These are phyloP conservation scores for Stachybotrys chartarum DNA, from an alignment of 2,329 filamentous ascomycete genomes.

Conservation along the genomic window DNA sequence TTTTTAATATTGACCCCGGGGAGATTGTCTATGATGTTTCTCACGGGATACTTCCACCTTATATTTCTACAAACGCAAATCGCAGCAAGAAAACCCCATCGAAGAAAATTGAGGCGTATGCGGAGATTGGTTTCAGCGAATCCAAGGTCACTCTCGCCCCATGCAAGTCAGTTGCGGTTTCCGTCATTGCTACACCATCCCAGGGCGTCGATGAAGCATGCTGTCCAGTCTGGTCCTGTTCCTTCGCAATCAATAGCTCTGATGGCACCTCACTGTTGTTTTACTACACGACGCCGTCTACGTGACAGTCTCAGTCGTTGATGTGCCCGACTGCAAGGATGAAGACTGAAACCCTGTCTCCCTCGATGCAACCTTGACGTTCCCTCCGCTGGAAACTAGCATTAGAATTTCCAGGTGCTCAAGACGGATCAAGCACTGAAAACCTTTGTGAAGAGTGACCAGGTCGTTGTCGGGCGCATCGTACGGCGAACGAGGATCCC, in stretches of 20 bases:
- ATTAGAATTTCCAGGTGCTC: no score
- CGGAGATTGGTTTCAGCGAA: conserved; percentile 22
- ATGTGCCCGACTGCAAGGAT: neutral
- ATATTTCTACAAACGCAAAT: conserved; percentile 14
- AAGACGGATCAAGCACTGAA: no score
- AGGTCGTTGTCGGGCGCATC: no score
- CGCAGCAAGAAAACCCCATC: conserved; percentile 6
- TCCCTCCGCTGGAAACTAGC: neutral
- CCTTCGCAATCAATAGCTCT: conserved; percentile 27
- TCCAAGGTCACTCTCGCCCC: conserved; percentile 27
- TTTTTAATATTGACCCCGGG: conserved; percentile 39
- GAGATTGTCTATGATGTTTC: conserved; percentile 39
- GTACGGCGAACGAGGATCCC: no score
- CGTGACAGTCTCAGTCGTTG: neutral
- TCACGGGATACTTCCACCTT: conserved; percentile 12
- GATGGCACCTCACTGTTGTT: conserved; percentile 21
- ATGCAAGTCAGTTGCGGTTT: conserved; percentile 15
- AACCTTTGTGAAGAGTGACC: no score
- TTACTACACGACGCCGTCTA: conserved; percentile 30
- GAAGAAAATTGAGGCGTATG: conserved; percentile 8
- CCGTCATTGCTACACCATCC: conserved; percentile 22
- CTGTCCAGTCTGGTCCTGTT: conserved; percentile 33
- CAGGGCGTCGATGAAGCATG: conserved; percentile 14
- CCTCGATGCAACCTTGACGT: neutral
- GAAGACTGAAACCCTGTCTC: neutral